Evolutionary conservation across 1,284 basidiomycete genomes (phyloP).

Genomic region (Rhodotorula sp.): DNA sequence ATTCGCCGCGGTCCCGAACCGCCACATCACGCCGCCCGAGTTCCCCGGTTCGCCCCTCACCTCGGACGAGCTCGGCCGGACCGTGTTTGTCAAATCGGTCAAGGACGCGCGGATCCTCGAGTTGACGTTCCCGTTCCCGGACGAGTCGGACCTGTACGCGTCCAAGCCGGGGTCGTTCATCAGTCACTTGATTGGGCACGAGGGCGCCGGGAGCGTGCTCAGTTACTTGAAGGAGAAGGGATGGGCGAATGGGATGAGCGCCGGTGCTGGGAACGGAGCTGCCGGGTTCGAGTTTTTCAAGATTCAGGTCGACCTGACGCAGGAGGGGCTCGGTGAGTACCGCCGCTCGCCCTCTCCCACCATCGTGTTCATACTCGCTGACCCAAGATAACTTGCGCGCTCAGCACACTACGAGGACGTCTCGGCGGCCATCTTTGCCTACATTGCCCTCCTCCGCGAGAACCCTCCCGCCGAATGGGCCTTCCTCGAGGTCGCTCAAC

Average conservation of each 20-base stretch:
- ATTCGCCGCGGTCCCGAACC: constrained; percentile 75
- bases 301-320: constrained; percentile 74
- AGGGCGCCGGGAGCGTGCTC: constrained; percentile 89
- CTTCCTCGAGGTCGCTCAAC: constrained; percentile 73
- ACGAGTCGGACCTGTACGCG: constrained; percentile 71
- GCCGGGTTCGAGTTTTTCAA: constrained; percentile 89
- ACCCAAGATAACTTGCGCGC: too few relatives aligned
- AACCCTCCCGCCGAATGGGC: constrained; percentile 66
- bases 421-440: constrained; percentile 75
- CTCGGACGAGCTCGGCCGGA: constrained; percentile 53
- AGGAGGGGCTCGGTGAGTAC: constrained; percentile 66
- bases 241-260: constrained; percentile 78
- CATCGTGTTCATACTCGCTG: not conserved
- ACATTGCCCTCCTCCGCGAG: constrained; percentile 76
- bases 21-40: constrained; percentile 60
- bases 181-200: constrained; percentile 88
- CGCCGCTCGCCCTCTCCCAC: constrained; percentile 1
- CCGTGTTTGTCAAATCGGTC: constrained; percentile 84
- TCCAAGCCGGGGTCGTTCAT: constrained; percentile 70
- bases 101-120: constrained; percentile 86
- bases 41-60: constrained; percentile 70
- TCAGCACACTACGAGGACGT: constrained; percentile 75
- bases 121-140: constrained; percentile 66
- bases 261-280: constrained; percentile 63
- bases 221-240: constrained; percentile 89